Percentiles rank a stretch among this genome's conserved stretches.
Conservation (phyloP, 805 yeast species). For the Lipomyces lipofer region DNA sequence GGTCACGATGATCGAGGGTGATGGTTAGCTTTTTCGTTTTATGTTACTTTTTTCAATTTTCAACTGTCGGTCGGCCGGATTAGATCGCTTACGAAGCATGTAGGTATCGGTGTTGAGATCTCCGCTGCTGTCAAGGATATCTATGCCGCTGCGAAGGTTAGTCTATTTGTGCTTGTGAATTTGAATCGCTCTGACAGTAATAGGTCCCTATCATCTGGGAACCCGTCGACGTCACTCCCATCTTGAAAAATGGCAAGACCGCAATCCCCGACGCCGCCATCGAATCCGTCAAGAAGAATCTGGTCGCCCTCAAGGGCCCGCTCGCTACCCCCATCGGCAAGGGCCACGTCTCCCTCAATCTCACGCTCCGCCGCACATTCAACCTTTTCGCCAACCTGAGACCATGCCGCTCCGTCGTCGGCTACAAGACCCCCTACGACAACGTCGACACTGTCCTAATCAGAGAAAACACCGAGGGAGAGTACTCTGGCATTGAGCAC, state of each 20-base stretch:
- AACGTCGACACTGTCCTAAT: constrained; percentile 92
- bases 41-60: neutral
- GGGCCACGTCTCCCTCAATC: constrained; percentile 96
- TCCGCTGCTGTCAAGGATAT: constrained; percentile 91
- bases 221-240: constrained; percentile 92
- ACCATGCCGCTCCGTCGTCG: constrained; percentile 91
- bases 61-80: neutral
- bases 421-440: constrained; percentile 86
- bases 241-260: constrained; percentile 86
- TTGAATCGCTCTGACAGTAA: neutral
- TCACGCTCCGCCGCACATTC: constrained; percentile 96
- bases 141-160: constrained; percentile 79
- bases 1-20: constrained; percentile 97
- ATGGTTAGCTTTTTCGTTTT: constrained; percentile 45
- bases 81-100: neutral
- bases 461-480: constrained; percentile 99
- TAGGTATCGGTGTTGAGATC: constrained; percentile 89
- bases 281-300: constrained; percentile 86
- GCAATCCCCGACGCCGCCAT: constrained; percentile 86
- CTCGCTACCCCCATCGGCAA: constrained; percentile 96
- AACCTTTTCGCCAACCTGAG: constrained; percentile 95
- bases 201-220: constrained; percentile 95
- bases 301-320: constrained; percentile 97
- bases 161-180: neutral
- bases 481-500: constrained; percentile 98